These are phyloP conservation scores for Lenwebbia sp. DNA, from an alignment of 345 rosid genomes.

Conservation along the genomic window DNA sequence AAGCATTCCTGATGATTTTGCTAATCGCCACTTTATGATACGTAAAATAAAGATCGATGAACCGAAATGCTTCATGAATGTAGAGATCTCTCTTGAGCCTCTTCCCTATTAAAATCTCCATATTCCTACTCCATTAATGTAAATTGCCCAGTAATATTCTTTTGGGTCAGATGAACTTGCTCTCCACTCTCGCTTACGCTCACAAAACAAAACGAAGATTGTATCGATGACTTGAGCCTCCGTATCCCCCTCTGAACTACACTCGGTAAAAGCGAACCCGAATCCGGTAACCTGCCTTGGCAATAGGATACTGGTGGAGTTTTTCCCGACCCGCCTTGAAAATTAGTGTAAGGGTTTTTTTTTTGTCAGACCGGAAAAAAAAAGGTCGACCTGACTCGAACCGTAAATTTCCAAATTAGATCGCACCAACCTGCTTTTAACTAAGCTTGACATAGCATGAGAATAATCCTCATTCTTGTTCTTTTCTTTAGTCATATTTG, in stretches of 20 bases:
- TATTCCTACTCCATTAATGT: not conserved
- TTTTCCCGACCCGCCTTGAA: no score
- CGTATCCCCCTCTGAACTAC: not conserved
- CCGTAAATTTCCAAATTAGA: no score
- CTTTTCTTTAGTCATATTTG: not conserved
- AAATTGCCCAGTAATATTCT: not conserved
- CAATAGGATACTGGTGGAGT: no score
- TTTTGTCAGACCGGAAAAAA: no score
- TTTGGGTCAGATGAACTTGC: not conserved
- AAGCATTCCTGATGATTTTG: not conserved
- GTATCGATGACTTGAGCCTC: not conserved
- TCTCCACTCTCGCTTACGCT: not conserved
- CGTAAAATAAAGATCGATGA: not conserved
- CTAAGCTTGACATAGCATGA: no score
- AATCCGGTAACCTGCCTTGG: no score
- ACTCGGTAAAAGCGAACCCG: not conserved
- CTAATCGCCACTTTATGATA: not conserved
- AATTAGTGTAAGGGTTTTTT: no score
- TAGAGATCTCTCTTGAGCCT: not conserved
- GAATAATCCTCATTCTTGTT: not conserved
- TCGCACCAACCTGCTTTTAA: no score
- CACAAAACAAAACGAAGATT: not conserved
- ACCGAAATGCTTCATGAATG: not conserved
- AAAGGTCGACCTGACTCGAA: no score
- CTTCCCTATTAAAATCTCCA: not conserved